These are phyloP conservation scores for Quercus dentata DNA, from an alignment of 306 rosid genomes.

Conservation along the genomic window DNA sequence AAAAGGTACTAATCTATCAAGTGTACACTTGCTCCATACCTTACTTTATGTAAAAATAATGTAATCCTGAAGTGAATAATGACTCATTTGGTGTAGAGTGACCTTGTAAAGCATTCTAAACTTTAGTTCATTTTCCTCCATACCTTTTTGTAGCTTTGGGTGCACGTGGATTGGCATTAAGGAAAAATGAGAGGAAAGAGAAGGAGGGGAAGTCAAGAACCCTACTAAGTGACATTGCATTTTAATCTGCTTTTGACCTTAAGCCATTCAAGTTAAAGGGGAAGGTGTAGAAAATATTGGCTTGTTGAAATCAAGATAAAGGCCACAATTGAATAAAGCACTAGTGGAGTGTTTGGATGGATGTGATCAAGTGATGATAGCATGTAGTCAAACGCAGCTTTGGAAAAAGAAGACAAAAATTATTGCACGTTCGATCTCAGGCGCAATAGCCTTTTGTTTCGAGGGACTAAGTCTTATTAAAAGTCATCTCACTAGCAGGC, in stretches of 20 bases:
- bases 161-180: neutral
- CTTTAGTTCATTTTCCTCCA: neutral
- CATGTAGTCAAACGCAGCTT: too few relatives aligned
- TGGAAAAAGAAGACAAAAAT: too few relatives aligned
- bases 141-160: neutral
- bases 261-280: neutral
- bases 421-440: too few relatives aligned
- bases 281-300: too few relatives aligned
- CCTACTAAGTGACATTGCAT: neutral
- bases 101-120: neutral
- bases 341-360: too few relatives aligned
- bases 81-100: too few relatives aligned
- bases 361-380: too few relatives aligned
- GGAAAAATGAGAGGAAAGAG: neutral
- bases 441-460: too few relatives aligned
- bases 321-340: too few relatives aligned
- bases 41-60: neutral
- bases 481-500: too few relatives aligned
- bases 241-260: neutral
- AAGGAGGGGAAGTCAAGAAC: neutral
- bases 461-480: too few relatives aligned
- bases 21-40: neutral
- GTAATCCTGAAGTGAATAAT: neutral
- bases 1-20: neutral
- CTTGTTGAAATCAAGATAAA: too few relatives aligned